Percentiles rank a stretch among this genome's conserved stretches.
phyloP scores from a whole-genome alignment of 2,329 filamentous ascomycete species.

The Laburnicola sp. region DNA sequence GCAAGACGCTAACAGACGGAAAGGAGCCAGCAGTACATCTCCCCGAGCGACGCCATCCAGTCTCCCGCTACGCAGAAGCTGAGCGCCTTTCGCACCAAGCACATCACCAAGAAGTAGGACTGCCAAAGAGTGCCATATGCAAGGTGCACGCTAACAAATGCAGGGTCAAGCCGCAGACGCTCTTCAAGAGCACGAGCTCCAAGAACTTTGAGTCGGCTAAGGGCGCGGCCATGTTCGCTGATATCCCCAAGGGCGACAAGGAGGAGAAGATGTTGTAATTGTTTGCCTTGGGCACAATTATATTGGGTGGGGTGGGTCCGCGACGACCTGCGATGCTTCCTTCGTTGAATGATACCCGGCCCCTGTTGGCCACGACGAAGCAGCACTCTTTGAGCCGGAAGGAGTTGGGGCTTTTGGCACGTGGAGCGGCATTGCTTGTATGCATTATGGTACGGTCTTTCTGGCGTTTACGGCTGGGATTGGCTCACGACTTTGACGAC shows the following conservation, averaged over 20 bases:
- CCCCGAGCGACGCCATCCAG: slow-evolving; percentile 87
- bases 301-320: background rate
- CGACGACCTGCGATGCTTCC: background rate
- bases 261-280: background rate
- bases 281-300: background rate
- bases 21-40: slow-evolving; percentile 66
- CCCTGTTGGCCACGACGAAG: background rate
- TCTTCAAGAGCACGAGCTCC: slow-evolving; percentile 48
- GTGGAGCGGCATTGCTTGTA: background rate
- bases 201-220: slow-evolving; percentile 45
- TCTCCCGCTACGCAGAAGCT: slow-evolving; percentile 84
- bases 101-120: slow-evolving; percentile 69
- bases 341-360: background rate
- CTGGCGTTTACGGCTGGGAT: background rate
- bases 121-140: background rate
- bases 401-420: background rate
- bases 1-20: slow-evolving; percentile 21
- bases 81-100: slow-evolving; percentile 77
- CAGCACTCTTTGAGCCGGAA: background rate
- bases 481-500: background rate
- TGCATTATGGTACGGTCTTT: background rate
- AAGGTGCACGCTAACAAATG: slow-evolving; percentile 15
- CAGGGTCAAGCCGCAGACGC: slow-evolving; percentile 46
- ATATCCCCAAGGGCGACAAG: slow-evolving; percentile 36
- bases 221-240: slow-evolving; percentile 41